Conservation (phyloP, 768 basidiomycete species). For the Scleroderma bovista region DNA sequence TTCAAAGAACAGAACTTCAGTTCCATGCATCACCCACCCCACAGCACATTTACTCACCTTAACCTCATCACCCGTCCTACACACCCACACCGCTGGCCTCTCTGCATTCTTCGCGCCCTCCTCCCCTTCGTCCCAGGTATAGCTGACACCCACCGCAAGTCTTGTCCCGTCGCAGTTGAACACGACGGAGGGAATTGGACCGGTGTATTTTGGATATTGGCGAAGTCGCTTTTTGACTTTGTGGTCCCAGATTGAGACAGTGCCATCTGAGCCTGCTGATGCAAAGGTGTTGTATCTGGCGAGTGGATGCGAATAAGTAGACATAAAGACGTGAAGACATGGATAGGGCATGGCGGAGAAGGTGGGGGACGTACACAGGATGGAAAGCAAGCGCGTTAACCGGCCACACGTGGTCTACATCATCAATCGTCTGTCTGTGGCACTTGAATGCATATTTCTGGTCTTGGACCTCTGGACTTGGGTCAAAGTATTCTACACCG, state of each 20-base stretch:
- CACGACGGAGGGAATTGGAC: slow-evolving; percentile 70
- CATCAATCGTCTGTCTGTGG: slow-evolving; percentile 84
- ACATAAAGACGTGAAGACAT: slow-evolving; percentile 17
- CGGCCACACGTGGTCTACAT: slow-evolving; percentile 94
- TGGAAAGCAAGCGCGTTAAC: slow-evolving; percentile 96
- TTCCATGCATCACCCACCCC: neutral
- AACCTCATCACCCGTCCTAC: slow-evolving; percentile 70
- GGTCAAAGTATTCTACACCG: slow-evolving; percentile 95
- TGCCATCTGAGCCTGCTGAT: slow-evolving; percentile 90
- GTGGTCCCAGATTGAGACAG: slow-evolving; percentile 96
- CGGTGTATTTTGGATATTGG: slow-evolving; percentile 77
- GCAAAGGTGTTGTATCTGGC: slow-evolving; percentile 90
- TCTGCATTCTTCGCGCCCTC: slow-evolving; percentile 61
- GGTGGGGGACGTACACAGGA: slow-evolving; percentile 45
- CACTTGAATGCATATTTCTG: slow-evolving; percentile 88
- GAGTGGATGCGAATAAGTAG: neutral
- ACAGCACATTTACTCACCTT: slow-evolving; percentile 39
- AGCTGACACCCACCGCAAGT: slow-evolving; percentile 79
- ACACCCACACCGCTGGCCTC: slow-evolving; percentile 54
- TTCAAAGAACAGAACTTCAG: no score
- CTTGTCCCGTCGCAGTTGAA: slow-evolving; percentile 83
- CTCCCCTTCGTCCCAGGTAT: slow-evolving; percentile 89
- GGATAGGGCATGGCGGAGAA: no score
- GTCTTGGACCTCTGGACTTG: slow-evolving; percentile 70
- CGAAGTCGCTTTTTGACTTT: slow-evolving; percentile 92